Evolutionary conservation across 169 alveolate species (phyloP).

Genomic region (Cryptosporidium tyzzeri): DNA sequence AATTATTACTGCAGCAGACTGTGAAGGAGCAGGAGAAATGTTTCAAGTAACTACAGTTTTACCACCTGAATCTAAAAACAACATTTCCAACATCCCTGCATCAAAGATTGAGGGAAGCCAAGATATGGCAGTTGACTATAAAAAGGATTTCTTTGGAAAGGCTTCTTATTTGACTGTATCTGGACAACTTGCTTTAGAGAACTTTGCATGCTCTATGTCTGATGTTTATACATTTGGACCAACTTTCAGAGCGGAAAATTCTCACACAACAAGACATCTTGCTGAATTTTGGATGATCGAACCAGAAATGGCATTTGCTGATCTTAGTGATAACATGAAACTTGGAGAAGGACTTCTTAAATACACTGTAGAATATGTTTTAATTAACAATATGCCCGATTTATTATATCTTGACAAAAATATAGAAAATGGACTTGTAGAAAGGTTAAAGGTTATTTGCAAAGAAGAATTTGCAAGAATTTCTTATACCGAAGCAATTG

Average conservation of each 20-base stretch:
- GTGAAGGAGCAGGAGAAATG: slow-evolving; percentile 99
- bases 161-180: slow-evolving; percentile 97
- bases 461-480: slow-evolving; percentile 93
- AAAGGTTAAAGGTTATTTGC: slow-evolving; percentile 87
- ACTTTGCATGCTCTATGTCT: slow-evolving; percentile 94
- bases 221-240: slow-evolving; percentile 99
- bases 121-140: slow-evolving; percentile 86
- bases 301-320: slow-evolving; percentile 98
- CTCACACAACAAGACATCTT: slow-evolving; percentile 96
- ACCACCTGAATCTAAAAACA: slow-evolving; percentile 15
- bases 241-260: slow-evolving; percentile 98
- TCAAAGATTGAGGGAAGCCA: slow-evolving; percentile 45
- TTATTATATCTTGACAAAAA: slow-evolving; percentile 88
- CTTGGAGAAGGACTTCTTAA: slow-evolving; percentile 96
- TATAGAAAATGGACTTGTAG: slow-evolving; percentile 91
- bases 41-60: slow-evolving; percentile 95
- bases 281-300: slow-evolving; percentile 99
- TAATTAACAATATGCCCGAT: slow-evolving; percentile 93
- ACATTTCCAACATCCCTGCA: slow-evolving; percentile 4
- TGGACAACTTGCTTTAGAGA: slow-evolving; percentile 96
- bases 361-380: slow-evolving; percentile 91
- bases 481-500: slow-evolving; percentile 97
- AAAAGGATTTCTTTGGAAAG: slow-evolving; percentile 95
- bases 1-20: slow-evolving; percentile 97
- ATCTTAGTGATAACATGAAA: slow-evolving; percentile 93